Evolutionary conservation across 495 filamentous ascomycete species (phyloP).

Genomic region (Zalerion maritima): DNA sequence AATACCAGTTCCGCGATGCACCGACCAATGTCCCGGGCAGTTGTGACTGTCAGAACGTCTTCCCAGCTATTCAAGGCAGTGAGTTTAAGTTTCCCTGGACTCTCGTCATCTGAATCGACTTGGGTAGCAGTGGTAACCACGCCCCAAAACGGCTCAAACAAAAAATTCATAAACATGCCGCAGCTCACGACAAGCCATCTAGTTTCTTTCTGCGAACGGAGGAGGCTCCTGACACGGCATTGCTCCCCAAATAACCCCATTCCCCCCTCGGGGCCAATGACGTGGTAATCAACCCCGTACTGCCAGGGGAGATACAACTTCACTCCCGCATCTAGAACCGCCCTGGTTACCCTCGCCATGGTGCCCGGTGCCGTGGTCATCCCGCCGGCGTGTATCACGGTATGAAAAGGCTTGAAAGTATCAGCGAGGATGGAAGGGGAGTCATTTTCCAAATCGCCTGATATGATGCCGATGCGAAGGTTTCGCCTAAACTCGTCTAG

Average conservation of each 20-base stretch:
- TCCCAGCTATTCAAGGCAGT: conserved; percentile 42
- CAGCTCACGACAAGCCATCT: conserved; percentile 45
- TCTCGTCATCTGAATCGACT: conserved; percentile 10
- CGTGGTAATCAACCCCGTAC: conserved; percentile 50
- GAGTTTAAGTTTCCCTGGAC: conserved; percentile 14
- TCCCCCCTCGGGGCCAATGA: conserved; percentile 36
- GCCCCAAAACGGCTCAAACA: conserved; percentile 43
- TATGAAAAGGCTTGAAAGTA: conserved; percentile 32
- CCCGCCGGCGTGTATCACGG: conserved; percentile 40
- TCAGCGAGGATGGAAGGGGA: conserved; percentile 22
- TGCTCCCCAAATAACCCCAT: conserved; percentile 50
- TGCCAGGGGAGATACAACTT: conserved; percentile 47
- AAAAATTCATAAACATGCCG: conserved; percentile 50
- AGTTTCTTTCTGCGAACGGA: conserved; percentile 31
- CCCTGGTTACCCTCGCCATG: conserved; percentile 33
- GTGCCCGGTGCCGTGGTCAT: conserved; percentile 35
- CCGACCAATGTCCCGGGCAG: conserved; percentile 41
- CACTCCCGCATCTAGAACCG: conserved; percentile 31
- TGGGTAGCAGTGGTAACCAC: conserved; percentile 26
- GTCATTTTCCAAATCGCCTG: conserved; percentile 32
- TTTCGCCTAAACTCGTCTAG: conserved; percentile 12
- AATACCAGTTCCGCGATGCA: conserved; percentile 37
- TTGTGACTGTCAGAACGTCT: conserved; percentile 40
- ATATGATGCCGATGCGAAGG: conserved; percentile 24
- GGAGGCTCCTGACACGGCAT: conserved; percentile 35